phyloP scores from a whole-genome alignment of 2,329 filamentous ascomycete species.

The Magnaporthiopsis poae region DNA sequence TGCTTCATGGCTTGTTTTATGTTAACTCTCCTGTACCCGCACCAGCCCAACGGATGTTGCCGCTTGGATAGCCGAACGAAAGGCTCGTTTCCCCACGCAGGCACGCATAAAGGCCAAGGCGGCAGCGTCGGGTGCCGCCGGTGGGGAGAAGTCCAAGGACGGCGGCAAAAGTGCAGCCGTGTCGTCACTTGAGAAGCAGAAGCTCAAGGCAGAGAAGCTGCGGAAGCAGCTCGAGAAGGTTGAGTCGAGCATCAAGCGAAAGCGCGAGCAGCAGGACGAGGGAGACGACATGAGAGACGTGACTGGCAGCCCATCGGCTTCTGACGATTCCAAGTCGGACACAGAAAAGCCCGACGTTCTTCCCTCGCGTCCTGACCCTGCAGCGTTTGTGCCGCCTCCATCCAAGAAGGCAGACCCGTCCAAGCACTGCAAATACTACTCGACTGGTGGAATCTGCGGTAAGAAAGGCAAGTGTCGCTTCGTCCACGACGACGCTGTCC shows the following conservation, averaged over 20 bases:
- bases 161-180: slow-evolving; percentile 40
- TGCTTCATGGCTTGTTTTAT: background rate
- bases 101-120: slow-evolving; percentile 57
- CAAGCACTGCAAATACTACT: slow-evolving; percentile 62
- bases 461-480: slow-evolving; percentile 70
- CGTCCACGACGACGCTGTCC: slow-evolving; percentile 54
- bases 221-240: slow-evolving; percentile 58
- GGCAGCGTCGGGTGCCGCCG: slow-evolving; percentile 31
- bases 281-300: slow-evolving; percentile 53
- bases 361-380: slow-evolving; percentile 36
- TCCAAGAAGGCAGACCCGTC: slow-evolving; percentile 50
- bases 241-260: slow-evolving; percentile 59
- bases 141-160: slow-evolving; percentile 48
- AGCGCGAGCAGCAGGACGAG: slow-evolving; percentile 57
- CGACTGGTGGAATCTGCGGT: slow-evolving; percentile 57
- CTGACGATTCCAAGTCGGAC: slow-evolving; percentile 39
- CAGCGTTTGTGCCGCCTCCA: slow-evolving; percentile 28
- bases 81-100: slow-evolving; percentile 69
- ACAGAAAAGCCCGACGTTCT: slow-evolving; percentile 48
- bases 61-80: slow-evolving; percentile 72
- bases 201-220: slow-evolving; percentile 50
- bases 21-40: background rate
- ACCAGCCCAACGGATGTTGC: slow-evolving; percentile 57
- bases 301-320: slow-evolving; percentile 27
- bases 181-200: slow-evolving; percentile 43